Percentiles rank a stretch among this genome's conserved stretches.
phyloP scores from a whole-genome alignment of 306 rosid species.

The Albizia julibrissin region DNA sequence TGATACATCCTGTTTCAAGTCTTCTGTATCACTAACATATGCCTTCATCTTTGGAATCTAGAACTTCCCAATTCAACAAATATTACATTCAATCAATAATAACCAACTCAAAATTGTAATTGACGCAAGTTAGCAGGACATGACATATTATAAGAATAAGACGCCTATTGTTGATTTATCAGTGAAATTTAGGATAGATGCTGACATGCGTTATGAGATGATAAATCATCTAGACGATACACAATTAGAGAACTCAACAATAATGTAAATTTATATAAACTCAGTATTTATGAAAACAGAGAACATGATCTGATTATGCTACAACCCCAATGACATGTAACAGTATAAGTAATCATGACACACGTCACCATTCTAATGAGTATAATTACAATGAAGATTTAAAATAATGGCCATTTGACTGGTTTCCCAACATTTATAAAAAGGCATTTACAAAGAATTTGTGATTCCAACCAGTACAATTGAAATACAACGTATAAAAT shows the following conservation, averaged over 20 bases:
- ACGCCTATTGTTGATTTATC: constrained; percentile 15
- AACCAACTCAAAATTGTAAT: constrained; percentile 28
- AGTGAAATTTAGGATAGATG: constrained; percentile 9
- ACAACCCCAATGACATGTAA: constrained; percentile 6
- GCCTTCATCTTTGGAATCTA: constrained; percentile 99
- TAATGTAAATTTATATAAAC: neutral
- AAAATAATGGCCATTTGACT: neutral
- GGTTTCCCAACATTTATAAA: constrained; percentile 28
- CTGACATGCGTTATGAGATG: constrained; percentile 3
- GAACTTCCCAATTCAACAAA: constrained; percentile 79
- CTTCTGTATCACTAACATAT: constrained; percentile 93
- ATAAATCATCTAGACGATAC: neutral
- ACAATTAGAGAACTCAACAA: constrained; percentile 13
- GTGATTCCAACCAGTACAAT: constrained; percentile 17
- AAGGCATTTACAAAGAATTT: constrained; percentile 16
- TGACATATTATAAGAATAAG: constrained; percentile 7
- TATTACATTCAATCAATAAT: constrained; percentile 46
- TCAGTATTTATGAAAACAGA: neutral
- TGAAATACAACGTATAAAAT: constrained; percentile 13
- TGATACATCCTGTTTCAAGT: constrained; percentile 83
- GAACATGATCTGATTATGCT: constrained; percentile 12
- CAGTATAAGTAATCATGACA: constrained; percentile 11
- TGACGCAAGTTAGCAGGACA: constrained; percentile 5
- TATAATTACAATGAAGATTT: constrained; percentile 2
- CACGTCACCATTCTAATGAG: neutral